These are phyloP conservation scores for Sarocladiaceae sp. DNA, from an alignment of 2,329 filamentous ascomycete genomes.

Conservation along the genomic window DNA sequence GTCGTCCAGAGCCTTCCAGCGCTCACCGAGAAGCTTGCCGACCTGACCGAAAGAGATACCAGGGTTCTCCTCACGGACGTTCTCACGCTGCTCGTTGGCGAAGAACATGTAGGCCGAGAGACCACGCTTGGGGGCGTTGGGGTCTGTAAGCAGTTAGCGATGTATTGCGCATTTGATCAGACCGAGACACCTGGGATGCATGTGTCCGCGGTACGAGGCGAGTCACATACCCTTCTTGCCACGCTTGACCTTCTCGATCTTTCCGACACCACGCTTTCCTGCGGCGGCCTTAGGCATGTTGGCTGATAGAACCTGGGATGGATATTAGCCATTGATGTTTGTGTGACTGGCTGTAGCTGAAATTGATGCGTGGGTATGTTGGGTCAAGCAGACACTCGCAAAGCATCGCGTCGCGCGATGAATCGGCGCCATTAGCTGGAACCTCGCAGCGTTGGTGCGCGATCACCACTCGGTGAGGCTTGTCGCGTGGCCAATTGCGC, in stretches of 20 bases:
- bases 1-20: conserved; percentile 94
- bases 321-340: background rate
- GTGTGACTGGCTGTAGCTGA: too few species aligned
- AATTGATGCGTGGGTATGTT: too few species aligned
- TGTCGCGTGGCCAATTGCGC: conserved; percentile 2
- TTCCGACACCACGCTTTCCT: conserved; percentile 42
- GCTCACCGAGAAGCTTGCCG: conserved; percentile 95
- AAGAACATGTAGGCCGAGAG: conserved; percentile 99
- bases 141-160: conserved; percentile 51
- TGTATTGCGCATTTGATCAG: background rate
- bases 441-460: background rate
- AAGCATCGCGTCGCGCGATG: background rate
- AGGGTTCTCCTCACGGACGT: conserved; percentile 96
- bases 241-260: conserved; percentile 47
- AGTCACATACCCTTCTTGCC: conserved; percentile 52
- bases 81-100: conserved; percentile 97
- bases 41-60: conserved; percentile 98
- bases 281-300: conserved; percentile 54
- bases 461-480: background rate
- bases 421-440: background rate
- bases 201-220: background rate
- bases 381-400: too few species aligned
- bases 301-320: conserved; percentile 17
- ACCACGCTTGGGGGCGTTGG: conserved; percentile 98
- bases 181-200: background rate